Base-by-base conservation (phyloP, 2,329 filamentous ascomycete species). In the Catunica adiposa region DNA sequence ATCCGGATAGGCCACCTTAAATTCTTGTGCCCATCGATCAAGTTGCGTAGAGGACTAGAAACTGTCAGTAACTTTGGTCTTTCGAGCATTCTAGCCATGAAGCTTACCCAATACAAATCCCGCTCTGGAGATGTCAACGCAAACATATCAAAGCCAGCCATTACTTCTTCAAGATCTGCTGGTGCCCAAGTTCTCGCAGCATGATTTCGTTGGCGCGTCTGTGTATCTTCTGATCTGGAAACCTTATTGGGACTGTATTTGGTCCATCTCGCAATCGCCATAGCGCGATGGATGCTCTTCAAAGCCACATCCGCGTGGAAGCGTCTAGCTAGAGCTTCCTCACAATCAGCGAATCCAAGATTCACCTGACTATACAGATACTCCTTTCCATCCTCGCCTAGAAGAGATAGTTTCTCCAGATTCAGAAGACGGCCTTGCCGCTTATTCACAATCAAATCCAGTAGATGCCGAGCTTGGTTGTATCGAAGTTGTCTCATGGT, bases 111-210 rank as follows among this genome's bases (percentile, higher is more conserved):
- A 56, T 84, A 76, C 53, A 90, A 69, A 64, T 94, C 88, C n/a
- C 83, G 81, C 29, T 75, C 73, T 17, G 80, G 76, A 55, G 84
- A 83, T 61, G 84, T 80, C 26, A 90, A 71, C 48, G 94, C 80
- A 67, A 97, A 97, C 68, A 97, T 77, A 67, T 97, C 92, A 66
- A 94, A 94, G 14, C 84, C 84, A 20, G 82, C 84, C 15, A 97
- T 70, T 1, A 84, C 84, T 57, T 78, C 76, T 65, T 95, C 89
- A 20, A 95, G 29, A 54, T 56, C 52, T 20, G 17, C 29, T 51
- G 40, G 38, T 23, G 51, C 50, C 51, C 50, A 56, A 11, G 53
- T 25, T 25, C 50, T 42, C 11, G 37, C 26, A 3, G 25, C 31
- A 20, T 56, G 56, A 15, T 38, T 25, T 6, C 23, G 25, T 22